Evolutionary conservation across 176 grass and related monocot genomes (phyloP), one percentile per base, ranked within the genome.

Genomic region (Juncus effusus): DNA sequence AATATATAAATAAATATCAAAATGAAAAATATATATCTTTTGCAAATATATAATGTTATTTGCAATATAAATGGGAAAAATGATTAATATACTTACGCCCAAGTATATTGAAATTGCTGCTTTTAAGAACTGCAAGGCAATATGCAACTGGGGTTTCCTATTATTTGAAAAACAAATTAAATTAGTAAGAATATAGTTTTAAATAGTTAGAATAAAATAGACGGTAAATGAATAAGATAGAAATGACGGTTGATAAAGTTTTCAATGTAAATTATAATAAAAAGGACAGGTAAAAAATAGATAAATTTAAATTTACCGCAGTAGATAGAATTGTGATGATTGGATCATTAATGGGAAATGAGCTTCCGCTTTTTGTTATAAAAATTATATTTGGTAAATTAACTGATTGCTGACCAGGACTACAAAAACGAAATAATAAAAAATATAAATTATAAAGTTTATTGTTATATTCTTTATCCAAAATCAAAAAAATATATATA

Each of bases 71-170:
- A 7, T 42, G 49, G 40, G 45, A 76, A 11, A 37, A 42, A 51
- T 3, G 42, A 61, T 60, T 16, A 16, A 54, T 64, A 62, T 49
- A 38, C 76, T 94, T 86, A 93, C 95, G 75, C 13, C 95, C 95
- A 63, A 99, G 84, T 74, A 99, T 76, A 76, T 99, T 99, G 28
- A 94, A 51, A 59, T 66, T 61, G 44, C 63, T 68, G 13, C 78
- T 79, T 75, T 93, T 90, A 64, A 77, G 51, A n/a, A 99, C 52
- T 74, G 95, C 89, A 55, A 99, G 76, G 73, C 95, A 99, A 69
- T 94, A 94, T n/a, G 64, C 60, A 37, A 59, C 6, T 36, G 59
- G 39, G 44, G 28, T 70, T 79, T 73, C 74, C 73, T 79, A 61
- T 16, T 10, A 13, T n/a, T 19, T 55, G 39, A 40, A 73, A 13